Percentiles rank a stretch among this genome's conserved stretches.
These are phyloP conservation scores for Podaxis pistillaris DNA, from an alignment of 768 basidiomycete species.

Conservation along the genomic window DNA sequence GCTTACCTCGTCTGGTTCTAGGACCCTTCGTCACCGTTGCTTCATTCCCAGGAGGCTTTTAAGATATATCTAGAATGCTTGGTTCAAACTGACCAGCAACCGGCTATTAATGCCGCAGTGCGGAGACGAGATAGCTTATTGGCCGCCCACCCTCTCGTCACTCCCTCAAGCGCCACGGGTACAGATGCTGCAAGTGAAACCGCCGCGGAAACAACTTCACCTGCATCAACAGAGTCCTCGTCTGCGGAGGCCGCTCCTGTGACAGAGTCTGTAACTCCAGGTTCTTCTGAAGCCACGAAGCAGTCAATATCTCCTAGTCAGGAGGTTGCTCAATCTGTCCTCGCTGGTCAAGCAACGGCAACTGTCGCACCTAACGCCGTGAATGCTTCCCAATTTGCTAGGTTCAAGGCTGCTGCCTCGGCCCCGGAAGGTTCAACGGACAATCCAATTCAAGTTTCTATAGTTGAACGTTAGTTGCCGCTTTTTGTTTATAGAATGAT, in stretches of 20 bases:
- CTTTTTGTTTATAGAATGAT: not conserved
- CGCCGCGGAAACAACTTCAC: slow-evolving; percentile 14
- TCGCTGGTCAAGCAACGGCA: slow-evolving; percentile 31
- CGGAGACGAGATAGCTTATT: slow-evolving; percentile 66
- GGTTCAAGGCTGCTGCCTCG: slow-evolving; percentile 22
- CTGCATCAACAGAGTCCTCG: slow-evolving; percentile 12
- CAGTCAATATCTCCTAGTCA: slow-evolving; percentile 30
- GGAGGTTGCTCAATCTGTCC: slow-evolving; percentile 47
- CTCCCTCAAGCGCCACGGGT: slow-evolving; percentile 10
- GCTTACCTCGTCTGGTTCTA: slow-evolving; percentile 27
- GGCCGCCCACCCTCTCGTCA: slow-evolving; percentile 27
- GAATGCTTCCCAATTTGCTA: slow-evolving; percentile 36
- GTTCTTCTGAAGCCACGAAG: slow-evolving; percentile 13
- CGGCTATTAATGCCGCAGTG: slow-evolving; percentile 64
- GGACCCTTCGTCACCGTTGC: slow-evolving; percentile 68
- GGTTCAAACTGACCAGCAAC: slow-evolving; percentile 52
- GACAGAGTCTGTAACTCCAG: slow-evolving; percentile 14
- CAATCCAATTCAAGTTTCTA: slow-evolving; percentile 72
- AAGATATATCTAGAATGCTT: slow-evolving; percentile 73
- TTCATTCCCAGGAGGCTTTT: slow-evolving; percentile 72
- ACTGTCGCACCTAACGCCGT: slow-evolving; percentile 22
- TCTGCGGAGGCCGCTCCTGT: slow-evolving; percentile 19
- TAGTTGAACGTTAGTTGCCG: slow-evolving; percentile 69
- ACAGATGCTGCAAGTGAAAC: not conserved
- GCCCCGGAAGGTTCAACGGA: slow-evolving; percentile 37